A percentile compares a stretch with the other conserved stretches of the same genome.
phyloP scores from a whole-genome alignment of 2,329 filamentous ascomycete species.

The Bipolaris oryzae region DNA sequence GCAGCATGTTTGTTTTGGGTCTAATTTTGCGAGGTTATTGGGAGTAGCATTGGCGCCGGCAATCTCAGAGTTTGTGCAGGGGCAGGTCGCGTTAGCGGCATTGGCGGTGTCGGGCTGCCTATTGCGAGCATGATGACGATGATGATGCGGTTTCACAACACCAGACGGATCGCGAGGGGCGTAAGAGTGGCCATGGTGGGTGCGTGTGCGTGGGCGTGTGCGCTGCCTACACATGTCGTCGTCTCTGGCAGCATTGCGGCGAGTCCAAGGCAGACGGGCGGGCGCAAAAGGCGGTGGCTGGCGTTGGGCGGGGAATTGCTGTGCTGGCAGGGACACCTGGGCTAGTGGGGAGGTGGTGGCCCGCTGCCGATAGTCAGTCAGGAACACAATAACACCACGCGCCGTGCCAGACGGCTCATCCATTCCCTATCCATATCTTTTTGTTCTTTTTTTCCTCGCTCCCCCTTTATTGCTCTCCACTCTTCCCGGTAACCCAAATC shows the following conservation, averaged over 20 bases:
- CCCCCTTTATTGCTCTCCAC: slow-evolving; percentile 13
- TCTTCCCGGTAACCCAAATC: slow-evolving; percentile 1
- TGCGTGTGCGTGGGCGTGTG: neutral
- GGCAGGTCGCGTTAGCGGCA: slow-evolving; percentile 14
- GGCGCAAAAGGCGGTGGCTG: slow-evolving; percentile 17
- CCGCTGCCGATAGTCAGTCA: slow-evolving; percentile 11
- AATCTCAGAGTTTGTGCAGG: slow-evolving; percentile 31
- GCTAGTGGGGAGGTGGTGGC: slow-evolving; percentile 12
- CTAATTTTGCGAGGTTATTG: slow-evolving; percentile 29
- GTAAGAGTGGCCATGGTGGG: neutral
- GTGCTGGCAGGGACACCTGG: slow-evolving; percentile 19
- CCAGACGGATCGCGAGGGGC: neutral
- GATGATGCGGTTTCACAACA: neutral
- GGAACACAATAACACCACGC: slow-evolving; percentile 22
- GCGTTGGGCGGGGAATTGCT: slow-evolving; percentile 22
- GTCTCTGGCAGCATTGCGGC: slow-evolving; percentile 4
- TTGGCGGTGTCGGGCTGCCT: slow-evolving; percentile 24
- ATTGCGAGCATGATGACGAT: neutral
- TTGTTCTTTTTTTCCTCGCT: neutral
- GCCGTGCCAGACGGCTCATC: slow-evolving; percentile 4
- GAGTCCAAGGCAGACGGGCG: slow-evolving; percentile 5
- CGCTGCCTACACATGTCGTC: too few relatives aligned
- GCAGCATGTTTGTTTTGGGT: slow-evolving; percentile 24
- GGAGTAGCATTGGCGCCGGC: slow-evolving; percentile 11
- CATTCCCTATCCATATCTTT: slow-evolving; percentile 5